phyloP scores from a whole-genome alignment of 768 basidiomycete genomes.

The Xerocomus brunneocitrinus region DNA sequence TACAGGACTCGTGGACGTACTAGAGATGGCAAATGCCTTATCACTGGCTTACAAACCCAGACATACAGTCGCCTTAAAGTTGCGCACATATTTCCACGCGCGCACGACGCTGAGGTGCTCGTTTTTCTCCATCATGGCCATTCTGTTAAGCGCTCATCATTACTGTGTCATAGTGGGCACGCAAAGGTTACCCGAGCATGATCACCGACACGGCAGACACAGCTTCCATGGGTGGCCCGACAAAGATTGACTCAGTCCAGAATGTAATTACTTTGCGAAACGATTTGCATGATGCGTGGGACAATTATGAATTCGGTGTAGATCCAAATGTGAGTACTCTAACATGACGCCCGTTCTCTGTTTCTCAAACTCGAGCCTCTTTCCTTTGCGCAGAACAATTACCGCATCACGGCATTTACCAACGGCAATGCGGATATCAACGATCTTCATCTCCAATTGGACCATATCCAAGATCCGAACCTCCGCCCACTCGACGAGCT shows the following conservation, averaged over 20 bases:
- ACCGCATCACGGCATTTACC: slow-evolving; percentile 29
- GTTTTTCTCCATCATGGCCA: background rate
- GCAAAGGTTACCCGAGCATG: background rate
- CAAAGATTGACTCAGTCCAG: slow-evolving; percentile 24
- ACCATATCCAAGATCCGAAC: slow-evolving; percentile 29
- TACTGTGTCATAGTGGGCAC: background rate
- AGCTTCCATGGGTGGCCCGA: slow-evolving; percentile 2
- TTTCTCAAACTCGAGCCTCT: background rate
- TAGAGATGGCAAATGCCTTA: background rate
- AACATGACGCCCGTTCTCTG: no score
- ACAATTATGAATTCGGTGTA: slow-evolving; percentile 25
- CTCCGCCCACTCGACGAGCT: slow-evolving; percentile 32
- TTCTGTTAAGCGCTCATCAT: background rate
- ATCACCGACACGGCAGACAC: background rate
- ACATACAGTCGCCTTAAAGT: background rate
- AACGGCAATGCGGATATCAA: slow-evolving; percentile 25
- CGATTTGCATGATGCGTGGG: slow-evolving; percentile 25
- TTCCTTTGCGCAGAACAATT: slow-evolving; percentile 22
- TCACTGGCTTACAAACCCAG: background rate
- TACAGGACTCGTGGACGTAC: background rate
- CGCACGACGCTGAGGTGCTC: background rate
- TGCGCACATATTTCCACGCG: background rate
- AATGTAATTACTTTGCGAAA: slow-evolving; percentile 26
- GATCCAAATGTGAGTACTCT: slow-evolving; percentile 19
- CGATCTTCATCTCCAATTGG: slow-evolving; percentile 21